These are phyloP conservation scores for Zygosaccharomyces kombuchaensis DNA, from an alignment of 805 yeast species.

Conservation along the genomic window DNA sequence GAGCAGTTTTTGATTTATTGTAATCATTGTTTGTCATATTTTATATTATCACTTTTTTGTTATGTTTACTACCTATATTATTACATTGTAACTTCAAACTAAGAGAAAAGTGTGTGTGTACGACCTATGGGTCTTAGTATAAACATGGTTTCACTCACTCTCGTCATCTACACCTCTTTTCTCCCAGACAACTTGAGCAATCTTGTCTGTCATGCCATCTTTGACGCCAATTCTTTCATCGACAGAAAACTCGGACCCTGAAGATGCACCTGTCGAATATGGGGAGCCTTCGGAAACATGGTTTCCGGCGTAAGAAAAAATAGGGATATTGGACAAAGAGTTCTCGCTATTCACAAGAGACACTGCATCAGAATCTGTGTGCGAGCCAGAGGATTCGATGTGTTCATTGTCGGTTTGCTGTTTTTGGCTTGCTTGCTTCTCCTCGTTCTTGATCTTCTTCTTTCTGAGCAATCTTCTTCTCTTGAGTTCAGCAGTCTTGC, in stretches of 20 bases:
- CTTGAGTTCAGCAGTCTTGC: constrained; percentile 37
- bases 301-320: constrained; percentile 37
- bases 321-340: constrained; percentile 38
- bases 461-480: constrained; percentile 36
- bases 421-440: constrained; percentile 11
- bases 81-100: constrained; percentile 7
- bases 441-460: constrained; percentile 17
- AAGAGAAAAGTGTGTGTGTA: not conserved
- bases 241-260: constrained; percentile 25
- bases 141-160: not conserved
- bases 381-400: constrained; percentile 26
- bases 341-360: constrained; percentile 35
- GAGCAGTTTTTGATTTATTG: constrained; percentile 54
- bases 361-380: constrained; percentile 47
- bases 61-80: constrained; percentile 1
- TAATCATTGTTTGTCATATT: constrained; percentile 1
- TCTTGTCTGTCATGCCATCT: constrained; percentile 18
- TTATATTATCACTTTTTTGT: constrained; percentile 1
- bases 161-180: constrained; percentile 14
- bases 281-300: constrained; percentile 27
- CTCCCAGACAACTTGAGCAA: constrained; percentile 28
- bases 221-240: constrained; percentile 12
- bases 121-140: not conserved
- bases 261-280: constrained; percentile 25
- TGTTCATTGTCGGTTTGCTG: constrained; percentile 5